Conservation (phyloP, 495 filamentous ascomycete genomes). For the Lentithecium fluviatile region DNA sequence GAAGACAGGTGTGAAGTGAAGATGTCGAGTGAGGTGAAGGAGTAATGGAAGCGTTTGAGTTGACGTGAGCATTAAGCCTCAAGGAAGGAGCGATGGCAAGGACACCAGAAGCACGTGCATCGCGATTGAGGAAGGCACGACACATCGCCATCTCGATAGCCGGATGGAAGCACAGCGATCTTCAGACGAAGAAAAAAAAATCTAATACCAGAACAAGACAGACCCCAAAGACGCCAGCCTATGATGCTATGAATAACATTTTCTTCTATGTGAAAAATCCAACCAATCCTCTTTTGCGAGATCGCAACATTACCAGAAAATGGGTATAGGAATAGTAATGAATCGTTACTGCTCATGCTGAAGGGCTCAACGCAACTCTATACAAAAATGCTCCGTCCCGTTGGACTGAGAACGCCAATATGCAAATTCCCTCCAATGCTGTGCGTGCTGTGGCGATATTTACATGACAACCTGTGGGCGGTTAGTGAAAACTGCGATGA, state of each 20-base stretch:
- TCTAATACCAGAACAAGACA: background rate
- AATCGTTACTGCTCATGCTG: no score
- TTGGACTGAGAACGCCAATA: slow-evolving; percentile 6
- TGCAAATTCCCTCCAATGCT: slow-evolving; percentile 18
- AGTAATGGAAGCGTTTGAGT: background rate
- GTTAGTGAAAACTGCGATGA: slow-evolving; percentile 37
- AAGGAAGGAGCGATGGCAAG: background rate
- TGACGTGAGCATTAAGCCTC: background rate
- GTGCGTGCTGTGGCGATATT: slow-evolving; percentile 28
- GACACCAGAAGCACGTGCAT: slow-evolving; percentile 13
- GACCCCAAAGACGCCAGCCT: background rate
- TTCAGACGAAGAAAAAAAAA: no score
- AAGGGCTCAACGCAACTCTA: background rate
- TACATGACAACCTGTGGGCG: slow-evolving; percentile 59
- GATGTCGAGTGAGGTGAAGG: slow-evolving; percentile 1
- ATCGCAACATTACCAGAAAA: no score
- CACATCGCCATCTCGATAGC: no score
- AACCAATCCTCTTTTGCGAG: no score
- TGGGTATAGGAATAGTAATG: no score
- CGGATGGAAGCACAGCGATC: no score
- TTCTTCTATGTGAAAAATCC: no score
- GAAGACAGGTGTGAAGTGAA: background rate
- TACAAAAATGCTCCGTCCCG: background rate
- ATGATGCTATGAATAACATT: background rate
- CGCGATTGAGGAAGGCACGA: slow-evolving; percentile 5